phyloP scores from a whole-genome alignment of 2,329 filamentous ascomycete species.

The Madurella fahalii region DNA sequence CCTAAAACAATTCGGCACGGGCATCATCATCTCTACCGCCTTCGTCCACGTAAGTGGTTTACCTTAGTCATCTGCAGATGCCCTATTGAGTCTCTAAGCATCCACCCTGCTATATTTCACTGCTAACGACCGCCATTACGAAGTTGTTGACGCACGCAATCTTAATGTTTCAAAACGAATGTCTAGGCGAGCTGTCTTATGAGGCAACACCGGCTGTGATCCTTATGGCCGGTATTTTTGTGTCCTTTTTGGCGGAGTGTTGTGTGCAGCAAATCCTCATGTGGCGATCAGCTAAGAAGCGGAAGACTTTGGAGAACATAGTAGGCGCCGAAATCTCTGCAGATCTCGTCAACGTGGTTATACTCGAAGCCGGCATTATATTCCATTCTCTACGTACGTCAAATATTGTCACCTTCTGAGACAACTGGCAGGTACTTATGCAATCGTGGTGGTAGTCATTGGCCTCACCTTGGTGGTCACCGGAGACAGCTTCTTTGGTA shows the following conservation, averaged over 20 bases:
- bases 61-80: background rate
- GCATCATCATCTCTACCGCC: conserved; percentile 67
- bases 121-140: background rate
- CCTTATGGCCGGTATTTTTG: conserved; percentile 68
- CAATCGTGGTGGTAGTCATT: conserved; percentile 44
- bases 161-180: conserved; percentile 69
- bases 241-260: conserved; percentile 70
- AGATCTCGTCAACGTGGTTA: conserved; percentile 59
- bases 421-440: background rate
- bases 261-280: conserved; percentile 55
- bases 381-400: conserved; percentile 66
- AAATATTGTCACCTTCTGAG: background rate
- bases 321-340: conserved; percentile 28
- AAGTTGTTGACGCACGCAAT: conserved; percentile 68
- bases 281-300: conserved; percentile 13
- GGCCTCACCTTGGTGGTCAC: conserved; percentile 62
- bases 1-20: conserved; percentile 71
- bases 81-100: conserved; percentile 22
- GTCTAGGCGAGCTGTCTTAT: conserved; percentile 61
- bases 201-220: conserved; percentile 67
- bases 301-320: background rate
- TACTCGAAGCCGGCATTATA: conserved; percentile 69
- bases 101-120: background rate
- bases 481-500: conserved; percentile 52
- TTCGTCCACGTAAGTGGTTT: conserved; percentile 60